Evolutionary conservation across 495 filamentous ascomycete genomes (phyloP).

Genomic region (Lentithecium fluviatile): DNA sequence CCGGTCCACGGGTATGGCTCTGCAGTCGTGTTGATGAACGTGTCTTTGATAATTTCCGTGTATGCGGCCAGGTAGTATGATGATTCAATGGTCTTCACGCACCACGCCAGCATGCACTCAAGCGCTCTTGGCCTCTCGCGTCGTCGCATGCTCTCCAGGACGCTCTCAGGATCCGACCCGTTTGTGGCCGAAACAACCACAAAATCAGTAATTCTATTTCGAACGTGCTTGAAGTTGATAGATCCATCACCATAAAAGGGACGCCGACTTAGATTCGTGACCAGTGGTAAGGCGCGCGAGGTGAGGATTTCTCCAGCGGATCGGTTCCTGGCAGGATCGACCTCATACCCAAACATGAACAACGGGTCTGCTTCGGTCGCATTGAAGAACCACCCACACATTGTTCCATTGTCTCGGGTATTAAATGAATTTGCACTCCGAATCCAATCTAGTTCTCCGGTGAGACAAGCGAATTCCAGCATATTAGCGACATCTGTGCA

Average conservation of each 20-base stretch:
- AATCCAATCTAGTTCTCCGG: neutral
- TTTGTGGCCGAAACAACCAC: constrained; percentile 1
- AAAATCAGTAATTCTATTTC: constrained; percentile 23
- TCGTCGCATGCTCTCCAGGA: constrained; percentile 5
- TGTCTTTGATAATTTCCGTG: constrained; percentile 1
- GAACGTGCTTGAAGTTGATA: constrained; percentile 26
- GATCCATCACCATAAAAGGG: constrained; percentile 15
- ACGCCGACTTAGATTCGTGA: neutral
- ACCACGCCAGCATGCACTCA: constrained; percentile 30
- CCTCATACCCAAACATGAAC: neutral
- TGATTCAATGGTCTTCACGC: constrained; percentile 22
- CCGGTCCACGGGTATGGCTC: constrained; percentile 1
- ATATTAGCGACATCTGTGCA: neutral
- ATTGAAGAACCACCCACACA: neutral
- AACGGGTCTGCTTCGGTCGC: neutral
- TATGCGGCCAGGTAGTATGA: constrained; percentile 2
- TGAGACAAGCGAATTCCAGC: neutral
- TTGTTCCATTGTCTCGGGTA: neutral
- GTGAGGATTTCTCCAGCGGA: constrained; percentile 4
- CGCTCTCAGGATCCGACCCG: neutral
- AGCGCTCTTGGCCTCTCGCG: constrained; percentile 15
- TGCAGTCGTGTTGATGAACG: constrained; percentile 6
- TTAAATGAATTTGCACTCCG: neutral
- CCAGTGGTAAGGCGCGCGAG: constrained; percentile 15
- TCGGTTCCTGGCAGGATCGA: neutral